Percentiles rank a stretch among this genome's conserved stretches.
phyloP scores from a whole-genome alignment of 345 rosid genomes.

The Arabis hirsuta region DNA sequence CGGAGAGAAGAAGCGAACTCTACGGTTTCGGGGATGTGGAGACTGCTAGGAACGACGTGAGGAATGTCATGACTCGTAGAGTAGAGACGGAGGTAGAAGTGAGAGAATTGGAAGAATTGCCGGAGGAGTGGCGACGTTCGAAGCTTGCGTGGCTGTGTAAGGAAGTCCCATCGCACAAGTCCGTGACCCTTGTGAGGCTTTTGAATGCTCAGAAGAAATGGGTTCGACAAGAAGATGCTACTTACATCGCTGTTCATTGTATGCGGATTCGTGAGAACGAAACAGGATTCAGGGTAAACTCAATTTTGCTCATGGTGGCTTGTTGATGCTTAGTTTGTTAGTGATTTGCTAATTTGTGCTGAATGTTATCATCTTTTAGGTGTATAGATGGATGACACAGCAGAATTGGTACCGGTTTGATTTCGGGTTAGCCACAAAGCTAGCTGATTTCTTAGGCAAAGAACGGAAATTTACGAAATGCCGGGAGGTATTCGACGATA shows the following conservation, averaged over 20 bases:
- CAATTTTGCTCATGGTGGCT: background rate
- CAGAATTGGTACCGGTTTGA: slow-evolving; percentile 84
- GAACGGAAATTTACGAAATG: slow-evolving; percentile 78
- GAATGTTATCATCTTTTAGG: slow-evolving; percentile 52
- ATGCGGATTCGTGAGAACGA: slow-evolving; percentile 85
- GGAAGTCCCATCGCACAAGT: slow-evolving; percentile 73
- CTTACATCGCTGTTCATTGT: slow-evolving; percentile 72
- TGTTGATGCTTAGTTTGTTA: background rate
- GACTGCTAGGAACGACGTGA: slow-evolving; percentile 48
- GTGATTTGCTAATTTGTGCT: slow-evolving; percentile 3
- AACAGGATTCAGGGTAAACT: slow-evolving; percentile 67
- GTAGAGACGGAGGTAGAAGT: slow-evolving; percentile 57
- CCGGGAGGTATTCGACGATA: slow-evolving; percentile 76
- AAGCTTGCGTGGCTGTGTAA: slow-evolving; percentile 94
- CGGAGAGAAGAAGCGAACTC: slow-evolving; percentile 25
- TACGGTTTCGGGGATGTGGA: slow-evolving; percentile 41
- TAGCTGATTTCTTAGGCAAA: slow-evolving; percentile 87
- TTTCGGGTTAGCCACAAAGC: slow-evolving; percentile 85
- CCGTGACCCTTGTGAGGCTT: slow-evolving; percentile 67
- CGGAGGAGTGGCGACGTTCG: slow-evolving; percentile 86
- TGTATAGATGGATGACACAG: slow-evolving; percentile 92
- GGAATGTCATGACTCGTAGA: slow-evolving; percentile 47
- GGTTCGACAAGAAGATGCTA: slow-evolving; percentile 85
- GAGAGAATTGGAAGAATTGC: slow-evolving; percentile 68
- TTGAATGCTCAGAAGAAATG: slow-evolving; percentile 85